Base-by-base conservation (phyloP, 2,329 filamentous ascomycete genomes). In the Nemania abortiva region DNA sequence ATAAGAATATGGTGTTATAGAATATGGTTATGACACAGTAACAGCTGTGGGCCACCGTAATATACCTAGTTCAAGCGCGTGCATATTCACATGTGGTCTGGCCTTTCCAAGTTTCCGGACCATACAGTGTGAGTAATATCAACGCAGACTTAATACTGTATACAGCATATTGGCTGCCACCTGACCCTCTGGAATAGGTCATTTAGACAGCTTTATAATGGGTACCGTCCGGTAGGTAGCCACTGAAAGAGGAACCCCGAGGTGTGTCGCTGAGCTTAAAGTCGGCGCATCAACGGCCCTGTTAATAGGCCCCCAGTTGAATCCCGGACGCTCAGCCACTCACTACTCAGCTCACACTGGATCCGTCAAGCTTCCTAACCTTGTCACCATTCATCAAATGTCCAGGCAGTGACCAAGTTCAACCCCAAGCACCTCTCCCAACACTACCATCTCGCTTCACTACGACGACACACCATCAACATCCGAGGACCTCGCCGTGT, bases 321-420 rank as follows among this genome's bases (percentile, higher is more conserved):
- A 54, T 37, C 42, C 62, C 39, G 59, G 49, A 24, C 61, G 50
- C 67, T 66, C 62, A 70, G 64, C 70, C 70, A 72, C 68, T 59
- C 63, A 55, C 52, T 63, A 55, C 63, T 69, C 66, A 65, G 58
- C 66, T 66, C 60, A 59, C 58, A 31, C 57, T 65, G 54, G 53
- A 47, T 57, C 70, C 61, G 49, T 63, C 47, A 60, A 70, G 53
- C 68, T 68, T 68, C 58, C 68, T 39, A 64, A 50, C 37, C 57
- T 56, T 45, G 47, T 65, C 71, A 71, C 68, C 69, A 70, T 71
- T 69, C 70, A 68, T 70, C 73, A 68, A 59, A 67, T 50, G 49
- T 56, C 71, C 34, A 73, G 71, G 68, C 70, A 72, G 70, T 70
- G 57, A 65, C 70, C 56, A 45, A 42, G 50, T 22, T 52, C 56